A percentile compares a stretch with the other conserved stretches of the same genome.
phyloP scores from a whole-genome alignment of 208 protist species.

The Lotmaria passim region DNA sequence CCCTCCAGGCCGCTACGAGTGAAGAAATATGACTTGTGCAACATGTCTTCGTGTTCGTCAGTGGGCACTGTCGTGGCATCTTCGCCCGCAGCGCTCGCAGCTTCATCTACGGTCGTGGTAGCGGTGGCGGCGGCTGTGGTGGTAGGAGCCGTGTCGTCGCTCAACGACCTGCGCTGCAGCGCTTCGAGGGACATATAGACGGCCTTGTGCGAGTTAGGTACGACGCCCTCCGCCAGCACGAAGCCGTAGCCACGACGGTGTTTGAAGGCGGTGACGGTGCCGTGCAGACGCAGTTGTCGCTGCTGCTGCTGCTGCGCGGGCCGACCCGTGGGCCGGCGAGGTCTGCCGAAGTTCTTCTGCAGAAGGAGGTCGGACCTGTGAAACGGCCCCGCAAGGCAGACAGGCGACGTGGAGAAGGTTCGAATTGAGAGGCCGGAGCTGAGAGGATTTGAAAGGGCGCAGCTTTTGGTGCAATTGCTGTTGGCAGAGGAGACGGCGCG shows the following conservation, averaged over 20 bases:
- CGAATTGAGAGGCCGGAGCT: not conserved
- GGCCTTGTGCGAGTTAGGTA: not conserved
- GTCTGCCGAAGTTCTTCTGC: not conserved
- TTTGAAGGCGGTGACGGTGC: conserved; percentile 81
- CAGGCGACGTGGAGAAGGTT: not conserved
- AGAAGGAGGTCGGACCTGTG: not conserved
- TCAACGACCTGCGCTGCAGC: not conserved
- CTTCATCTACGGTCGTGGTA: not conserved
- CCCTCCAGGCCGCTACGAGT: conserved; percentile 53
- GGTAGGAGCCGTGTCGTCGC: not conserved
- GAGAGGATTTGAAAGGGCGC: not conserved
- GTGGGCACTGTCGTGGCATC: too few species aligned
- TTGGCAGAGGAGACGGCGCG: not conserved
- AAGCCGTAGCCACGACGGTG: conserved; percentile 90
- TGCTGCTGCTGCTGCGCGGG: not conserved
- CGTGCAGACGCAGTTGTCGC: conserved; percentile 46
- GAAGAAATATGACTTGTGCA: conserved; percentile 64
- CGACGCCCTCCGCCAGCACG: conserved; percentile 56
- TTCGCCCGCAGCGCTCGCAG: not conserved
- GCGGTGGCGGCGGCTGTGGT: not conserved
- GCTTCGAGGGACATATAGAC: conserved; percentile 8
- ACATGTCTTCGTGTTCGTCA: not conserved
- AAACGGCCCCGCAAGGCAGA: not conserved
- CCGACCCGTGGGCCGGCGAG: not conserved
- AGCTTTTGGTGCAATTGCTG: not conserved